Base-by-base conservation (phyloP, 1,284 basidiomycete genomes). In the Irpex rosettiformis region DNA sequence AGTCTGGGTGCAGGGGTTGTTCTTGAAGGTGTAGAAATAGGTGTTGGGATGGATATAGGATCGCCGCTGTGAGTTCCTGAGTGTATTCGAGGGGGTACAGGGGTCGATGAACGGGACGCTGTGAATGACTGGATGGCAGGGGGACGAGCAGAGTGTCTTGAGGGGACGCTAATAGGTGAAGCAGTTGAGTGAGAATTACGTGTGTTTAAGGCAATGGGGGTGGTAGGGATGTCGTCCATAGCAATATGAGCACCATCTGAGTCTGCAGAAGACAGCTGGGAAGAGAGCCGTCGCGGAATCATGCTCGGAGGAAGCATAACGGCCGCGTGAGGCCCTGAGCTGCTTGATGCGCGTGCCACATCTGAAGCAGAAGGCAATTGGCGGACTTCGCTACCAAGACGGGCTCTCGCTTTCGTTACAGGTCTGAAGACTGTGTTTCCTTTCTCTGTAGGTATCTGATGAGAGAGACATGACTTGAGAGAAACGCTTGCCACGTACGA, bases 351-450 rank as follows among this genome's bases (percentile, higher is more conserved):
- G 10, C 52, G 51, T 0, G 61, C n/a, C n/a, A n/a, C 21, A 55
- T 70, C 69, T 1, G 54, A 51, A 7, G 53, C 42, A 40, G 69
- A 65, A 45, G 80, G 78, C 1, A 72, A 58, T 57, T 80, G 77
- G 43, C 72, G 72, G 57, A 66, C 66, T 54, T 75, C 72, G n/a
- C 66, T 53, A 8, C 62, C 64, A 10, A 69, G 61, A 22, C 84
- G 81, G 2, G 77, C 66, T 59, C 83, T 76, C 5, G 79, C 73
- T 67, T 85, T 86, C 10, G 76, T 75, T 6, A 88, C 77, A 25
- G 88, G 88, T 65, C 79, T 82, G 66, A 91, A 91, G 60, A 89
- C 72, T 10, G 84, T 79, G 10, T 79, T 77, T 18, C 89, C 89
- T 69, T 91, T 91, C 68, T 91, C 89, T 91, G 65, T 24, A 54